Percentiles rank a stretch among this genome's conserved stretches.
Evolutionary conservation across 345 rosid species (phyloP).

Genomic region (Eutrema heterophyllum): DNA sequence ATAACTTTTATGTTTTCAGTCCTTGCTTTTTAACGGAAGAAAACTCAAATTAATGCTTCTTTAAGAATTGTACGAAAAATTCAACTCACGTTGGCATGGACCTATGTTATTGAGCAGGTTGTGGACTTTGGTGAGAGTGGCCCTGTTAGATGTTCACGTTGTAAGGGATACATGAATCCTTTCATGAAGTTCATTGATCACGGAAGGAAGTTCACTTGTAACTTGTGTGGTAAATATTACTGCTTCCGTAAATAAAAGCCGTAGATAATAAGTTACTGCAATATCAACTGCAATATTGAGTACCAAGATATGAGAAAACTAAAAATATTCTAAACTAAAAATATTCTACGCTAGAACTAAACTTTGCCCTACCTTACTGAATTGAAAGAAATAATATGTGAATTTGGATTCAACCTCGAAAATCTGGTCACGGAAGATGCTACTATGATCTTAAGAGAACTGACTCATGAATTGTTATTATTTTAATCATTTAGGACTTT

Average conservation of each 20-base stretch:
- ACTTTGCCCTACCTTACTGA: not conserved
- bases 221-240: conserved; percentile 54
- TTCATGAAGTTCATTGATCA: conserved; percentile 87
- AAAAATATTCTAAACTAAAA: not conserved
- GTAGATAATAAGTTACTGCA: not conserved
- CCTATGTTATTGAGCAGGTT: conserved; percentile 39
- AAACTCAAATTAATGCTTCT: not conserved
- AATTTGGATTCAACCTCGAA: not conserved
- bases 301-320: conserved; percentile 16
- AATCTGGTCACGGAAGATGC: not conserved
- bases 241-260: not conserved
- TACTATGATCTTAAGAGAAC: not conserved
- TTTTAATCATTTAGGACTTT: not conserved
- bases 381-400: not conserved
- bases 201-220: conserved; percentile 79
- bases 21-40: not conserved
- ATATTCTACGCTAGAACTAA: not conserved
- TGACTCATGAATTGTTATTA: not conserved
- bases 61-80: not conserved
- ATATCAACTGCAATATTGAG: not conserved
- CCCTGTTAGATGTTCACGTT: conserved; percentile 88
- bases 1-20: not conserved
- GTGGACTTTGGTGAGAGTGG: conserved; percentile 94
- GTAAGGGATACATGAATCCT: conserved; percentile 93
- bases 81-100: not conserved